Evolutionary conservation across 306 rosid species (phyloP).

Genomic region (Sicyos baderoa): DNA sequence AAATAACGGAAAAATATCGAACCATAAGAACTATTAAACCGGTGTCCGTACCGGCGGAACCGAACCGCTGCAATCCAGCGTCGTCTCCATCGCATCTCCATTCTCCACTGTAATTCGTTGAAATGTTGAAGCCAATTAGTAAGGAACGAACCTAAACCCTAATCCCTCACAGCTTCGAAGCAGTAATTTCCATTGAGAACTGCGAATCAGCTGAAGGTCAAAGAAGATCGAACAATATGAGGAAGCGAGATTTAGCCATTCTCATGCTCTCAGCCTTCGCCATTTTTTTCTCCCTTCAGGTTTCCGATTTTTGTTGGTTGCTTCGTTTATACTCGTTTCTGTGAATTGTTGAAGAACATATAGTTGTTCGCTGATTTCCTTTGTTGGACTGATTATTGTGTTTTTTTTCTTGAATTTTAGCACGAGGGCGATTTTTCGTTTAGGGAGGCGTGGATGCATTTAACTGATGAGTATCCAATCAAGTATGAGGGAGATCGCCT

Average conservation of each 20-base stretch:
- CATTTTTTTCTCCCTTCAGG: conserved; percentile 96
- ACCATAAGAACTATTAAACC: background rate
- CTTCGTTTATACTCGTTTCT: background rate
- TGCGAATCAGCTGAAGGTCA: conserved; percentile 16
- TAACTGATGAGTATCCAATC: conserved; percentile 80
- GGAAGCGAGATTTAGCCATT: conserved; percentile 98
- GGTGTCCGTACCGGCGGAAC: background rate
- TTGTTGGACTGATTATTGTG: background rate
- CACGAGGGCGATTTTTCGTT: conserved; percentile 92
- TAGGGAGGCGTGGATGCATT: conserved; percentile 94
- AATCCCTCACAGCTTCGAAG: conserved; percentile 1
- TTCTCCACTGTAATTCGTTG: background rate
- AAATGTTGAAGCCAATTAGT: background rate
- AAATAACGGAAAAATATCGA: background rate
- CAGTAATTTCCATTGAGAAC: background rate
- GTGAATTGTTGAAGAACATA: background rate
- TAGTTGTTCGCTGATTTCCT: background rate
- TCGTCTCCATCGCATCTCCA: conserved; percentile 10
- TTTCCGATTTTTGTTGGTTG: conserved; percentile 6
- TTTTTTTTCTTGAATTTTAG: conserved; percentile 28
- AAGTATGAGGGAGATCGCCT: conserved; percentile 91
- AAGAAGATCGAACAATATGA: conserved; percentile 33
- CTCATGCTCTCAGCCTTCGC: conserved; percentile 98
- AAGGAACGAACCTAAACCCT: background rate
- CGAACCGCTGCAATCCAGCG: background rate